Conservation (phyloP, 176 grass and related monocot species). For the Eleusine indica region DNA sequence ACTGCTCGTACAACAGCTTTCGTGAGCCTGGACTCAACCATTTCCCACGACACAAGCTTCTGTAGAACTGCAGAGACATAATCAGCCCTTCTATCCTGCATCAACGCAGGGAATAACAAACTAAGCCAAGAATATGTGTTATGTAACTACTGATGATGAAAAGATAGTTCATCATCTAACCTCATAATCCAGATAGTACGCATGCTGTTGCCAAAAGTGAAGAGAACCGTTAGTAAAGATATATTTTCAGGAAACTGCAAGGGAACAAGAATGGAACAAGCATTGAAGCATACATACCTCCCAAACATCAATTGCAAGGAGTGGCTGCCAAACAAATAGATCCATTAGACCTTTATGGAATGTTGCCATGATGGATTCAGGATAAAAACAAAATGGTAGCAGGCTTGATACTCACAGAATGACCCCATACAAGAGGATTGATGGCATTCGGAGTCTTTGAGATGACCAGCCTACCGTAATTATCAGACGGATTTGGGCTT, state of each 20-base stretch:
- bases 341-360: constrained; percentile 10
- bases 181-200: constrained; percentile 93
- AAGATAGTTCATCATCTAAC: constrained; percentile 38
- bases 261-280: constrained; percentile 5
- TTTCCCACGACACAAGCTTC: constrained; percentile 88
- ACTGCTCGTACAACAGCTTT: constrained; percentile 42
- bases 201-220: constrained; percentile 54
- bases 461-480: constrained; percentile 73
- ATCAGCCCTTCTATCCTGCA: constrained; percentile 74
- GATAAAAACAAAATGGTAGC: not conserved
- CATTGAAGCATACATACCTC: constrained; percentile 57
- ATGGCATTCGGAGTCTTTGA: constrained; percentile 82
- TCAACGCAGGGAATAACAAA: constrained; percentile 13
- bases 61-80: constrained; percentile 73
- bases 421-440: constrained; percentile 89
- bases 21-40: constrained; percentile 60
- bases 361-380: not conserved
- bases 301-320: constrained; percentile 93
- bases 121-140: not conserved
- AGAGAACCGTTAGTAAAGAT: constrained; percentile 34
- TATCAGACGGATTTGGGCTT: constrained; percentile 78
- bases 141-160: constrained; percentile 10
- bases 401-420: constrained; percentile 65
- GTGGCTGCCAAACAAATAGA: constrained; percentile 70
- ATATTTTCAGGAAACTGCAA: not conserved